Conservation (phyloP, 2,329 filamentous ascomycete species). For the Trichoderma atrobrunneum region DNA sequence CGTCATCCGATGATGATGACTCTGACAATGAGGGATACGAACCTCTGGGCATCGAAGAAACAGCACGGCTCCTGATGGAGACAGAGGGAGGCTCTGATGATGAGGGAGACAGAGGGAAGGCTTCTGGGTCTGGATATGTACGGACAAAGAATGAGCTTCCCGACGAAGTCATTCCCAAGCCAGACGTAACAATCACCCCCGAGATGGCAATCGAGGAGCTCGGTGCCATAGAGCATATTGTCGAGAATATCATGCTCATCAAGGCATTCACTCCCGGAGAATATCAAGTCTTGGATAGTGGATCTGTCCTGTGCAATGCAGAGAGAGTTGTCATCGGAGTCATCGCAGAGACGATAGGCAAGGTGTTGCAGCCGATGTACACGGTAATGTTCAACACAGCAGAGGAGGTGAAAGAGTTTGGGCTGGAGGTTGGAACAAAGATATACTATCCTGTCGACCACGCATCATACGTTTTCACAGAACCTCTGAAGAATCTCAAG, state of each 20-base stretch:
- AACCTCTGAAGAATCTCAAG: slow-evolving; percentile 74
- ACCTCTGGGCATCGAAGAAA: slow-evolving; percentile 75
- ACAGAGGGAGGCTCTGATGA: slow-evolving; percentile 78
- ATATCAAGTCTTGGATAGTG: slow-evolving; percentile 78
- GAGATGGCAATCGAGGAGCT: slow-evolving; percentile 76
- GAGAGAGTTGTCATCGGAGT: slow-evolving; percentile 75
- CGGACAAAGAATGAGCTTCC: slow-evolving; percentile 78
- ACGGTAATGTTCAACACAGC: slow-evolving; percentile 71
- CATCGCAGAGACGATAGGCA: slow-evolving; percentile 81
- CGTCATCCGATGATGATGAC: slow-evolving; percentile 52
- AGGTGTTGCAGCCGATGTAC: slow-evolving; percentile 83
- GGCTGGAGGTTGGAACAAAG: slow-evolving; percentile 64
- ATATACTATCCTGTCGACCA: slow-evolving; percentile 79
- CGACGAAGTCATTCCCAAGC: slow-evolving; percentile 66
- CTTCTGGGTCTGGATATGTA: slow-evolving; percentile 47
- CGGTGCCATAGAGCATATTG: slow-evolving; percentile 70
- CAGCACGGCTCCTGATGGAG: slow-evolving; percentile 80
- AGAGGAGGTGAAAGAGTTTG: slow-evolving; percentile 64
- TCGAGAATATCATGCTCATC: slow-evolving; percentile 76
- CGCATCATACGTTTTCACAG: slow-evolving; percentile 82
- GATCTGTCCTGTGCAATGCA: slow-evolving; percentile 76
- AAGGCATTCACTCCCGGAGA: slow-evolving; percentile 76
- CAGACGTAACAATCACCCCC: slow-evolving; percentile 72
- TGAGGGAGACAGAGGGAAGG: slow-evolving; percentile 55
- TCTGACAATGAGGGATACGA: slow-evolving; percentile 64